These are phyloP conservation scores for Globisporangium nodosum DNA, from an alignment of 352 stramenopile species.

Conservation along the genomic window DNA sequence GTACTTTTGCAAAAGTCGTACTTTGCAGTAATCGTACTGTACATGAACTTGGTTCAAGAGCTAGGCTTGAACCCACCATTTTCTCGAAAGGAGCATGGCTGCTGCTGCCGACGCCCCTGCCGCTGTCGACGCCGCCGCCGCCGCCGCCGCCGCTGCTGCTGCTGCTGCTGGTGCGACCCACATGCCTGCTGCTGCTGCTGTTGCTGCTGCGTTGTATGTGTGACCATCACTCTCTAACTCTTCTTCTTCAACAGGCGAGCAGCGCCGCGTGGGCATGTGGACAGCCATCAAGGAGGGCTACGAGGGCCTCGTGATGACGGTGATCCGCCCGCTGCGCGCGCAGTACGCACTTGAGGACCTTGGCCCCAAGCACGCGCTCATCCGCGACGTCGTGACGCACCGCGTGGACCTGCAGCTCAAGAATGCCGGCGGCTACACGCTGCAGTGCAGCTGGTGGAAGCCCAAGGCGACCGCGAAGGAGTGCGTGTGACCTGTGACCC, in stretches of 20 bases:
- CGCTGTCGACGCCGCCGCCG: no score
- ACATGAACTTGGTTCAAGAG: no score
- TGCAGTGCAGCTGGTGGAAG: conserved; percentile 88
- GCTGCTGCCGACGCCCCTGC: no score
- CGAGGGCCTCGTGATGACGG: conserved; percentile 73
- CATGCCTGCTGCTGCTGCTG: no score
- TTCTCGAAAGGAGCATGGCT: no score
- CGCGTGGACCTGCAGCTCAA: conserved; percentile 71
- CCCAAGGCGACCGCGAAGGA: conserved; percentile 22
- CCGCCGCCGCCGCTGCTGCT: no score
- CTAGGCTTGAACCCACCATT: no score
- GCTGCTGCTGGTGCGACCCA: no score
- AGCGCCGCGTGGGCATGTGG: conserved; percentile 67
- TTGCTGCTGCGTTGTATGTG: no score
- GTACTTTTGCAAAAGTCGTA: no score
- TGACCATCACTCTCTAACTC: neutral
- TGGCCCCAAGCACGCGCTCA: conserved; percentile 28
- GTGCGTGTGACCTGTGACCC: conserved; percentile 10
- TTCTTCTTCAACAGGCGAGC: neutral
- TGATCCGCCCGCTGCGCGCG: conserved; percentile 47
- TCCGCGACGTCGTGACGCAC: conserved; percentile 54
- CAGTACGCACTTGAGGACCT: neutral
- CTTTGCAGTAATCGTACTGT: no score
- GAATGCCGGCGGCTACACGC: conserved; percentile 61
- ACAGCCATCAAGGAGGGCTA: conserved; percentile 80